Evolutionary conservation across 169 alveolate species (phyloP).

Genomic region (Cryptosporidium ubiquitum): DNA sequence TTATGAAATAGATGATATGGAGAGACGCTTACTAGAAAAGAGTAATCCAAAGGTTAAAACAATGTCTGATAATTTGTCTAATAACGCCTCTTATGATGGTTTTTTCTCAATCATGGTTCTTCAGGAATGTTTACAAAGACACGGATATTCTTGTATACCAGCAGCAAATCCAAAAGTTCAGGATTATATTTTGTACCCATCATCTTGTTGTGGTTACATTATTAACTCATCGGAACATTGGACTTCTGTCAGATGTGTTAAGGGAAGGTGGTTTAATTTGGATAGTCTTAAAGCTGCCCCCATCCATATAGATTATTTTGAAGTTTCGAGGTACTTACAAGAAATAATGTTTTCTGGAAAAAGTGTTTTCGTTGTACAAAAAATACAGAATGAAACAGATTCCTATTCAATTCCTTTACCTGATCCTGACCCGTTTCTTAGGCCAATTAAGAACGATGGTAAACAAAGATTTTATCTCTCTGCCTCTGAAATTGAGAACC

Average conservation of each 20-base stretch:
- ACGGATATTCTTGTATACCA: slow-evolving; percentile 80
- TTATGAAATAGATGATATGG: slow-evolving; percentile 80
- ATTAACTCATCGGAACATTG: slow-evolving; percentile 84
- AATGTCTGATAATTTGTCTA: slow-evolving; percentile 75
- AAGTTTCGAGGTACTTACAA: slow-evolving; percentile 35
- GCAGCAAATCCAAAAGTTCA: slow-evolving; percentile 76
- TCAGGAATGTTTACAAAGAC: slow-evolving; percentile 81
- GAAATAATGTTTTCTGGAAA: slow-evolving; percentile 43
- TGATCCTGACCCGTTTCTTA: slow-evolving; percentile 70
- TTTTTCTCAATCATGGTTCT: slow-evolving; percentile 80
- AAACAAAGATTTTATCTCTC: slow-evolving; percentile 38
- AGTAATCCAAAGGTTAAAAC: slow-evolving; percentile 29
- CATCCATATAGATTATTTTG: slow-evolving; percentile 71
- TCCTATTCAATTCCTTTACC: slow-evolving; percentile 13
- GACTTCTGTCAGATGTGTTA: slow-evolving; percentile 82
- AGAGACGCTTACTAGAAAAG: slow-evolving; percentile 37
- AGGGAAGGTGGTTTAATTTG: slow-evolving; percentile 83
- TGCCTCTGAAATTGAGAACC: slow-evolving; percentile 20
- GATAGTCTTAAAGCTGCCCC: slow-evolving; percentile 83
- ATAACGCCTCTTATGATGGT: slow-evolving; percentile 83
- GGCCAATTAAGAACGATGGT: slow-evolving; percentile 31
- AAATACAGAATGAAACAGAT: slow-evolving; percentile 28
- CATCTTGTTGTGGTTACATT: slow-evolving; percentile 82
- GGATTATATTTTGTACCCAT: slow-evolving; percentile 64
- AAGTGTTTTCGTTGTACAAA: slow-evolving; percentile 66